phyloP scores from a whole-genome alignment of 495 filamentous ascomycete species.

The Gamarada debralockiae region DNA sequence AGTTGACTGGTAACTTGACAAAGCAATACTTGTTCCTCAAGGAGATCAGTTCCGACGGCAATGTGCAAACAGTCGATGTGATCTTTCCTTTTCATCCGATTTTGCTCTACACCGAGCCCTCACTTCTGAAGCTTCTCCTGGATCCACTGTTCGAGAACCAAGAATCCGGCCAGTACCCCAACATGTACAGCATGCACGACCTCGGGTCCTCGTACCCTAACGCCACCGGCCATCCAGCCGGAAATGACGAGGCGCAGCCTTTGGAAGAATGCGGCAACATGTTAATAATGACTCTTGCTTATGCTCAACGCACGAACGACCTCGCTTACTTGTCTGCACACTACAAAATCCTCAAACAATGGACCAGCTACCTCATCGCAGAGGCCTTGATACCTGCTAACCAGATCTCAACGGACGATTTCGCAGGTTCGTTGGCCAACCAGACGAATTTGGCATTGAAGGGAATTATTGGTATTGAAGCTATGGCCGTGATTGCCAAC shows the following conservation, averaged over 20 bases:
- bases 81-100: constrained; percentile 91
- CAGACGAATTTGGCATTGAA: constrained; percentile 94
- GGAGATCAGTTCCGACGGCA: constrained; percentile 92
- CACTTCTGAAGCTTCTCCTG: constrained; percentile 75
- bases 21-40: constrained; percentile 88
- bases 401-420: constrained; percentile 92
- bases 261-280: constrained; percentile 97
- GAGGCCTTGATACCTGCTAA: constrained; percentile 76
- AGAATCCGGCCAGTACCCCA: constrained; percentile 85
- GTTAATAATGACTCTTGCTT: constrained; percentile 82
- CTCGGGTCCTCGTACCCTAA: constrained; percentile 86
- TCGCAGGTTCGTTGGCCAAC: constrained; percentile 80
- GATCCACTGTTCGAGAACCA: constrained; percentile 90
- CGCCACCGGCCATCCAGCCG: constrained; percentile 82
- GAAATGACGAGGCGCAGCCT: constrained; percentile 71
- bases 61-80: constrained; percentile 93
- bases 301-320: constrained; percentile 43
- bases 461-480: constrained; percentile 87
- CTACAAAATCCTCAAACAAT: constrained; percentile 77
- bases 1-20: constrained; percentile 74
- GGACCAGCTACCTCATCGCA: constrained; percentile 82
- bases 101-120: constrained; percentile 83
- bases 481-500: constrained; percentile 76
- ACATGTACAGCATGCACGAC: constrained; percentile 84
- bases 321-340: constrained; percentile 42